Evolutionary conservation across 495 filamentous ascomycete genomes (phyloP).

Genomic region (Penicillium robsamsonii): DNA sequence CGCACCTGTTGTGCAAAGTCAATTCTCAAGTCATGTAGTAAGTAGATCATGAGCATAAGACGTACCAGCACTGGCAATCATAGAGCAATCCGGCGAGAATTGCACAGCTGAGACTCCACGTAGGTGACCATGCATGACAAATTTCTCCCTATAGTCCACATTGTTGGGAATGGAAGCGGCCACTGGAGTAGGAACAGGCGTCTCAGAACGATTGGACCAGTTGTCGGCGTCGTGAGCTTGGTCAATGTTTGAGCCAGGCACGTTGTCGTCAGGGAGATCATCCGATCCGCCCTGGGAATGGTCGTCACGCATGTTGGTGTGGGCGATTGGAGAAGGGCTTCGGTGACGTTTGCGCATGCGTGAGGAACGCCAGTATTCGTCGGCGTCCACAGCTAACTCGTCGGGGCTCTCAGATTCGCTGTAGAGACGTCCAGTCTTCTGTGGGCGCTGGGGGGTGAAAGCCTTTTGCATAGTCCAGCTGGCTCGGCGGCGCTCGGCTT

Average conservation of each 20-base stretch:
- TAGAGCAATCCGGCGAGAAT: constrained; percentile 84
- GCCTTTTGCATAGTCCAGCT: constrained; percentile 39
- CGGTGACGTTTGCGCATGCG: constrained; percentile 26
- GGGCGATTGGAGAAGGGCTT: constrained; percentile 26
- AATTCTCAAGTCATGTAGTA: not conserved
- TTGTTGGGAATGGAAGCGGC: constrained; percentile 45
- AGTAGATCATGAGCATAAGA: constrained; percentile 8
- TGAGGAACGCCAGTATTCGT: constrained; percentile 41
- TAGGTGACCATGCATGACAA: constrained; percentile 70
- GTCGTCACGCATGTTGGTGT: constrained; percentile 14
- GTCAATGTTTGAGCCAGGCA: constrained; percentile 8
- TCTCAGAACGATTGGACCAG: constrained; percentile 32
- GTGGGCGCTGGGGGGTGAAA: constrained; percentile 39
- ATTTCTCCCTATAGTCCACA: constrained; percentile 59
- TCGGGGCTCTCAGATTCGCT: constrained; percentile 46
- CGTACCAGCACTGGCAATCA: constrained; percentile 84
- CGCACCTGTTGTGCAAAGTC: constrained; percentile 54
- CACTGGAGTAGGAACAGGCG: constrained; percentile 37
- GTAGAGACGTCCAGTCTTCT: constrained; percentile 29
- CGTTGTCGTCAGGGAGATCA: constrained; percentile 18
- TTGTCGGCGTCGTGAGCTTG: constrained; percentile 15
- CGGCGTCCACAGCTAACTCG: constrained; percentile 42
- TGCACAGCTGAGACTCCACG: constrained; percentile 80
- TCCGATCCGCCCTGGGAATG: constrained; percentile 22
- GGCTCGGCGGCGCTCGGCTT: constrained; percentile 39